Evolutionary conservation across 495 filamentous ascomycete species (phyloP).

Genomic region (Xeromyces bisporus): DNA sequence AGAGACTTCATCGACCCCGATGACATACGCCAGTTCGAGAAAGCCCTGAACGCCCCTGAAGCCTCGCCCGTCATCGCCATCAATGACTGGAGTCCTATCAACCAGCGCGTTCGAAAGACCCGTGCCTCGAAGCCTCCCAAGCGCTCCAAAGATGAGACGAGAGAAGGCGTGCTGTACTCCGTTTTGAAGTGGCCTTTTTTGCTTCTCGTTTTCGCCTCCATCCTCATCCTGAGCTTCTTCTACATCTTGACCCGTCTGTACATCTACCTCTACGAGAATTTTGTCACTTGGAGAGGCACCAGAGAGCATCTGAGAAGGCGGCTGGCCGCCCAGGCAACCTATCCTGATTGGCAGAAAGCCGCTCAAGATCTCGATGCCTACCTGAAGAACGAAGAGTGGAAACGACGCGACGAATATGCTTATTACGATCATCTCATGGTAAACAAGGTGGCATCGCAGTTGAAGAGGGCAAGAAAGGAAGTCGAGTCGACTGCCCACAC

Average conservation of each 20-base stretch:
- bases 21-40: slow-evolving; percentile 34
- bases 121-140: slow-evolving; percentile 24
- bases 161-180: slow-evolving; percentile 80
- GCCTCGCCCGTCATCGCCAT: slow-evolving; percentile 43
- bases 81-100: slow-evolving; percentile 74
- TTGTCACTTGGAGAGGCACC: slow-evolving; percentile 44
- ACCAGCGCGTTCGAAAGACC: slow-evolving; percentile 42
- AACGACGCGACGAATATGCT: slow-evolving; percentile 71
- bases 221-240: slow-evolving; percentile 44
- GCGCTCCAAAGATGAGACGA: slow-evolving; percentile 72
- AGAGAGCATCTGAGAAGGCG: slow-evolving; percentile 50
- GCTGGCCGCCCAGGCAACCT: slow-evolving; percentile 52
- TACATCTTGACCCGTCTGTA: slow-evolving; percentile 78
- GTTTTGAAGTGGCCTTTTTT: slow-evolving; percentile 87
- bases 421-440: slow-evolving; percentile 87
- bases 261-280: slow-evolving; percentile 69
- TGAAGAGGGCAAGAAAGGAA: slow-evolving; percentile 46
- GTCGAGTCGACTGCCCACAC: slow-evolving; percentile 26
- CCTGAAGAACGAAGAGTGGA: slow-evolving; percentile 76
- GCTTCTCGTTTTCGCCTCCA: slow-evolving; percentile 60
- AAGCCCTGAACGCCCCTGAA: slow-evolving; percentile 32
- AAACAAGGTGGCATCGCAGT: slow-evolving; percentile 52
- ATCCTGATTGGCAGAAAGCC: slow-evolving; percentile 63
- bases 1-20: slow-evolving; percentile 44
- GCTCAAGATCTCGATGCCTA: slow-evolving; percentile 67